Evolutionary conservation across 163 green algal genomes (phyloP).

Genomic region (Scenedesmus sp.): DNA sequence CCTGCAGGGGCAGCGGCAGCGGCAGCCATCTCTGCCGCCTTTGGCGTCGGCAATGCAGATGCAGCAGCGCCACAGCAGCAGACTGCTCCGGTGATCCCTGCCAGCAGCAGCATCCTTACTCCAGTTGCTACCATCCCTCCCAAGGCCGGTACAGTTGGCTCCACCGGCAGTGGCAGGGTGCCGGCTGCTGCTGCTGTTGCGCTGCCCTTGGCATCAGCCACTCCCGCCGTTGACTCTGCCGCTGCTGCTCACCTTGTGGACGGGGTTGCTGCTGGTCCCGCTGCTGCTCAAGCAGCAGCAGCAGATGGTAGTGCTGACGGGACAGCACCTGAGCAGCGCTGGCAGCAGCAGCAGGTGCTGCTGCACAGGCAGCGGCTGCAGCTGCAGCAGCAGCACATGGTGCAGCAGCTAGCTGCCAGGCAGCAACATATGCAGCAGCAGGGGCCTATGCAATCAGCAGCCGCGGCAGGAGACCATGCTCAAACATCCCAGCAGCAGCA

Average conservation of each 20-base stretch:
- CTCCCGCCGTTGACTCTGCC: not conserved
- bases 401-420: not conserved
- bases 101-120: not conserved
- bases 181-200: not conserved
- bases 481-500: not conserved
- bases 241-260: not conserved
- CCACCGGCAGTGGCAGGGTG: not conserved
- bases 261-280: not conserved
- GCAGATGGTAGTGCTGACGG: not conserved
- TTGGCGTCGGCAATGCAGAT: not conserved
- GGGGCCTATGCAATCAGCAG: not conserved
- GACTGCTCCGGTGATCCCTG: not conserved
- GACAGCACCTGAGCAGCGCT: not conserved
- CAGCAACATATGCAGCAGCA: not conserved
- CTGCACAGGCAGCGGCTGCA: not conserved
- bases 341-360: not conserved
- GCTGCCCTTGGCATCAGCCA: not conserved
- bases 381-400: not conserved
- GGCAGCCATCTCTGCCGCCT: not conserved
- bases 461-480: not conserved
- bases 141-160: not conserved
- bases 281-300: not conserved
- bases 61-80: not conserved
- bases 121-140: not conserved
- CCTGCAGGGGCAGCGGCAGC: not conserved